Evolutionary conservation across 2,329 filamentous ascomycete genomes (phyloP), one percentile per base, ranked within the genome.

Genomic region (Onygenales sp.): DNA sequence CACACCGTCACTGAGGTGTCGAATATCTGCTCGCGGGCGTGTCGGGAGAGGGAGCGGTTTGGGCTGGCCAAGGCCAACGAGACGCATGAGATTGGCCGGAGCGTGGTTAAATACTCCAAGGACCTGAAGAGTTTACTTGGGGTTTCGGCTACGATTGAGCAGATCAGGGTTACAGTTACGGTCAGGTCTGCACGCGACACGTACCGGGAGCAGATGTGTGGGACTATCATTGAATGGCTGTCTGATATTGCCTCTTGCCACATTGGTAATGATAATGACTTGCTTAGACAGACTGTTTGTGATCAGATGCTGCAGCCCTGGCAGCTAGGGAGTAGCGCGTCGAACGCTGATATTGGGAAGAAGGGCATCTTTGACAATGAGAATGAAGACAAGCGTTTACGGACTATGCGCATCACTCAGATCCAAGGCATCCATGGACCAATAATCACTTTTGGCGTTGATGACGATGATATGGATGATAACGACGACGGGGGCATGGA

Each of bases 141-240:
- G 11, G 91, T 93, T 70, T 88, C 91, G 5, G 86, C 83, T 58
- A 84, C 93, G 21, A 87, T 98, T 59, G 93, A 98, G 70, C 85
- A 95, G 56, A 96, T 98, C 69, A 91, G 95, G 66, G 83, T 98
- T 54, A 97, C 93, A 0, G 89, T 96, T 48, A 98, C 93, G 0
- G 90, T 98, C 57, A 83, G 93, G 44, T 95, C 92, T 8, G 84
- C 93, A 5, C 82, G 94, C 61, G 93, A 98, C 70, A 97, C 90
- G 0, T 98, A 97, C 72, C 82, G 93, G 55, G 93, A 98, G 67
- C 88, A 97, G 67, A 98, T 98, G 94, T 96, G 91, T 63, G 90
- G 88, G n/a, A 89, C 90, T 13, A 92, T 98, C 57, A 86, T 98
- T 52, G 91, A 96, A 63, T 98, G 94, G 94, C 79, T 98, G 17